A percentile compares a stretch with the other conserved stretches of the same genome.
Evolutionary conservation across 768 basidiomycete genomes (phyloP).

Genomic region (Sistotremastrum niveocremeum): DNA sequence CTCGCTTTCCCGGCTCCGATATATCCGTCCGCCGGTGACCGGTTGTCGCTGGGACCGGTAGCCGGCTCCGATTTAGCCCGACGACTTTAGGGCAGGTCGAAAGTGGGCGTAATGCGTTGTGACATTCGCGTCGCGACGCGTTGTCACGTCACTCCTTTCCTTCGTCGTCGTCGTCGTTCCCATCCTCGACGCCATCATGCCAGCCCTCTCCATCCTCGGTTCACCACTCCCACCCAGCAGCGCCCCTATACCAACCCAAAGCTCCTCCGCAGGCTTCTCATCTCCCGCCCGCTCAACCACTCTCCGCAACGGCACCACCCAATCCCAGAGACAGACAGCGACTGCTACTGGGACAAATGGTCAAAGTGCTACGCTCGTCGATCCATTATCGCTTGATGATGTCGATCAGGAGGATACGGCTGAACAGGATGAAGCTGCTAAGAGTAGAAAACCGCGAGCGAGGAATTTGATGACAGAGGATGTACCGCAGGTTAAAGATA

Average conservation of each 20-base stretch:
- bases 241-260: conserved; percentile 25
- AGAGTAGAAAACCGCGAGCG: conserved; percentile 33
- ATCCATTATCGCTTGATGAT: conserved; percentile 32
- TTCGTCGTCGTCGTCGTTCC: conserved; percentile 1
- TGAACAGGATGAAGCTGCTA: conserved; percentile 24
- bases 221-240: conserved; percentile 43
- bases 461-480: conserved; percentile 39
- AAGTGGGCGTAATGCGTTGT: too few relatives aligned
- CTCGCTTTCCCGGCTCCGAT: too few relatives aligned
- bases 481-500: conserved; percentile 81
- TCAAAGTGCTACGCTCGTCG: conserved; percentile 4
- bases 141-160: too few relatives aligned
- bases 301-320: conserved; percentile 25
- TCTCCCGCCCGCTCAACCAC: conserved; percentile 17
- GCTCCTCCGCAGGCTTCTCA: conserved; percentile 19
- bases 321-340: conserved; percentile 25
- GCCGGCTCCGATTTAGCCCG: too few relatives aligned
- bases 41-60: too few relatives aligned
- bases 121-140: too few relatives aligned
- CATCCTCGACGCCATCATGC: conserved; percentile 40
- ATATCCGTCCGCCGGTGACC: too few relatives aligned
- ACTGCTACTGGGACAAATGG: conserved; percentile 31
- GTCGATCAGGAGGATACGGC: conserved; percentile 18
- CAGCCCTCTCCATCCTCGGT: conserved; percentile 14
- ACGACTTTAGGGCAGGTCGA: too few relatives aligned